Base-by-base conservation (phyloP, 305 asterid genomes). In the Fraxinus albicans region DNA sequence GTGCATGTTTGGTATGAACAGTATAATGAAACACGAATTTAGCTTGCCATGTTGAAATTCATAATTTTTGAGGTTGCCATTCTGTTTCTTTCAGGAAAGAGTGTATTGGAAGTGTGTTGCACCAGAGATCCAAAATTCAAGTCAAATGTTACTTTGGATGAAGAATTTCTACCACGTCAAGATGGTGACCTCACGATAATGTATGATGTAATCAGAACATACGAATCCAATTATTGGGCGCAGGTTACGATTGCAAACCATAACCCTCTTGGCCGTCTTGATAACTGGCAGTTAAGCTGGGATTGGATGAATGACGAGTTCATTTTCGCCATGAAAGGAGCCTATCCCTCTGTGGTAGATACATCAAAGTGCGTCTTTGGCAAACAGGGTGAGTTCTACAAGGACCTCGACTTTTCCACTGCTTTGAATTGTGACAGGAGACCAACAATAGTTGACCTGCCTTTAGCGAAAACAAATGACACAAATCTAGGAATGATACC, bases 231-330 rank as follows among this genome's bases (percentile, higher is more conserved):
- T 76, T 96, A 96, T 81, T 95, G 98, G 99, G 98, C 99, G 0
- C 90, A 89, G 38, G 98, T 96, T 19, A 90, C 90, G 0, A 95
- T 96, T 7, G 88, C 92, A 40, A 96, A 95, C 86, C 97, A 93
- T 88, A 94, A 91, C 82, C 91, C 97, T 3, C 97, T 96, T 5
- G 99, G 97, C 69, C 90, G 98, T 0, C 97, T 96, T 21, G 98
- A 96, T 42, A 90, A 90, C 88, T 96, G 99, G 99, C 90, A 87
- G 84, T 79, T 96, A 33, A 95, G 96, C 88, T 96, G 98, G 97
- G 98, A 96, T 78, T 96, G 99, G 98, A 95, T 96, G 98, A 93
- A 92, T 44, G 97, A 92, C 13, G 99, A 96, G 88, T 96, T 96
- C 87, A 92, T 95, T 38, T 85, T 83, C 44, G 89, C 94, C 81